Percentiles rank a stretch among this genome's conserved stretches.
Evolutionary conservation across 257 asterid species (phyloP).

Genomic region (Jaltomata sinuosa): DNA sequence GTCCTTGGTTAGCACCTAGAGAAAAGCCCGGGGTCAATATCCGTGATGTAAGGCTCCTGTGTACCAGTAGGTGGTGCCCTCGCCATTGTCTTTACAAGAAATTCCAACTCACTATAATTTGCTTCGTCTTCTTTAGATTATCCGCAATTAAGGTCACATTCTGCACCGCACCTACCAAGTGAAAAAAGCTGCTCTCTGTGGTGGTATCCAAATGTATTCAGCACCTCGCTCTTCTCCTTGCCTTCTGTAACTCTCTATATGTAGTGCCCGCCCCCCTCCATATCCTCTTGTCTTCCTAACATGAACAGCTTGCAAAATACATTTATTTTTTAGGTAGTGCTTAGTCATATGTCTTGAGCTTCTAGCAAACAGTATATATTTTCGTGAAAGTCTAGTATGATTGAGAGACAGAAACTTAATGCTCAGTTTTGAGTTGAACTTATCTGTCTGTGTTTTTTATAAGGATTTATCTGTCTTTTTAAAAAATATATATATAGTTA

Average conservation of each 20-base stretch:
- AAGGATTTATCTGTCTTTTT: neutral
- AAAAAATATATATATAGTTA: no score
- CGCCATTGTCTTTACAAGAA: neutral
- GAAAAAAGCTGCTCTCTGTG: neutral
- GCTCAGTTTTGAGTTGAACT: neutral
- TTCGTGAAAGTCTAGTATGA: neutral
- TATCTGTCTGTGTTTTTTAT: neutral
- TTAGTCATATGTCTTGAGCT: neutral
- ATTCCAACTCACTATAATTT: neutral
- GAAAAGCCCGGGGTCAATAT: neutral
- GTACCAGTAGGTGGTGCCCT: neutral
- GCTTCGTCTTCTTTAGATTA: neutral
- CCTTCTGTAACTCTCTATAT: neutral
- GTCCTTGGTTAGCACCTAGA: neutral
- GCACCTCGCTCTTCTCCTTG: neutral
- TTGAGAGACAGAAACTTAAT: neutral
- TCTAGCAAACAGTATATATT: neutral
- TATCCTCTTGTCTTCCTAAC: neutral
- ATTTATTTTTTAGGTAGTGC: neutral
- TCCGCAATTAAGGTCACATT: neutral
- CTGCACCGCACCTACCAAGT: neutral
- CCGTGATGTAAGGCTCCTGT: neutral
- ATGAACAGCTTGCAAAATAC: neutral
- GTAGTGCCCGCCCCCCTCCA: neutral
- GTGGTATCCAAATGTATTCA: neutral